These are phyloP conservation scores for Diaporthe nobilis DNA, from an alignment of 2,329 filamentous ascomycete genomes.

Conservation along the genomic window DNA sequence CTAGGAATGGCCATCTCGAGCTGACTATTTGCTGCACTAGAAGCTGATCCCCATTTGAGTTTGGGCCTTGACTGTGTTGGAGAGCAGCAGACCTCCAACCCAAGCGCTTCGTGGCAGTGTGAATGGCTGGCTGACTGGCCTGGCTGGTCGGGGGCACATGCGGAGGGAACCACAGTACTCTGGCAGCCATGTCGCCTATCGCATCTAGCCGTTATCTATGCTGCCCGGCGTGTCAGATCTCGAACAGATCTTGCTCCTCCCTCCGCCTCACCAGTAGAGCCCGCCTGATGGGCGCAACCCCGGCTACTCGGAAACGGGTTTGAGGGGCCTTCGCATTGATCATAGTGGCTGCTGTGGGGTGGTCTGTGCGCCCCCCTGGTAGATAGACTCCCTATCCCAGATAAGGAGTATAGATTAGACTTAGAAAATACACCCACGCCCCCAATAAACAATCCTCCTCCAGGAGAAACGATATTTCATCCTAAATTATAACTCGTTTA, in stretches of 20 bases:
- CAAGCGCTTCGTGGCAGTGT: neutral
- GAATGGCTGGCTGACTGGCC: neutral
- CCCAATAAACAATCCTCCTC: no score
- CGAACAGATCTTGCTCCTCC: constrained; percentile 21
- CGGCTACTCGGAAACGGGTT: constrained; percentile 19
- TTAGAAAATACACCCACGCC: no score
- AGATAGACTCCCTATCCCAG: no score
- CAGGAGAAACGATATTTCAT: rapidly evolving
- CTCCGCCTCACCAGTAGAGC: constrained; percentile 15
- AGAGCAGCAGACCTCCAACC: constrained; percentile 11
- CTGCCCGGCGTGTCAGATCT: constrained; percentile 37
- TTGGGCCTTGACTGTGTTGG: neutral
- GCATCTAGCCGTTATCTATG: constrained; percentile 22
- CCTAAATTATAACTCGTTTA: no score
- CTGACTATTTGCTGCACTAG: constrained; percentile 32
- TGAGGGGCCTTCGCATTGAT: constrained; percentile 26
- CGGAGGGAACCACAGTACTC: neutral
- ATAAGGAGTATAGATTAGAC: no score
- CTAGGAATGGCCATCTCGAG: neutral
- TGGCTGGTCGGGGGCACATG: neutral
- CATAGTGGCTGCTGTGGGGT: neutral
- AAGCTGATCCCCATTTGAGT: constrained; percentile 24
- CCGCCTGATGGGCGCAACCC: constrained; percentile 7
- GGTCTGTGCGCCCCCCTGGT: no score
- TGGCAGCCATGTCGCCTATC: constrained; percentile 6